Percentiles rank a stretch among this genome's conserved stretches.
phyloP scores from a whole-genome alignment of 176 grass and related monocot genomes.

The Coix lacrymajobi region DNA sequence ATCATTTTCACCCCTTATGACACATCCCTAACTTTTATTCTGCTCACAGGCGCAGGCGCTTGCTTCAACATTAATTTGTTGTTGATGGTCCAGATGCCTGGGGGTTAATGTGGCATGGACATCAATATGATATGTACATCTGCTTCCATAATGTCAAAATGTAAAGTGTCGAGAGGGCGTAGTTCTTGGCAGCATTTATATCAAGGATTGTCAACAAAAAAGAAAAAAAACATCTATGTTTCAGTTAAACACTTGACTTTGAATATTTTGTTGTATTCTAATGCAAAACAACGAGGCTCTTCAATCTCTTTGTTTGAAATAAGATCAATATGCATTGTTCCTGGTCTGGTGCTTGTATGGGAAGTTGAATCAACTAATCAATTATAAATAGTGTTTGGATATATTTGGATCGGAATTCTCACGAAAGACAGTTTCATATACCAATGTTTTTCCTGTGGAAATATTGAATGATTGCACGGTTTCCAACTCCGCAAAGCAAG shows the following conservation, averaged over 20 bases:
- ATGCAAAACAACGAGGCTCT: background rate
- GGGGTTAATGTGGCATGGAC: background rate
- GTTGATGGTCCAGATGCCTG: slow-evolving; percentile 1
- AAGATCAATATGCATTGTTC: background rate
- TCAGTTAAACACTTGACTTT: background rate
- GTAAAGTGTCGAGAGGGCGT: background rate
- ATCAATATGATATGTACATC: background rate
- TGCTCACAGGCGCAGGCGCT: background rate
- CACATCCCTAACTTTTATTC: background rate
- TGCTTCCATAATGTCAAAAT: background rate
- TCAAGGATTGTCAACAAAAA: background rate
- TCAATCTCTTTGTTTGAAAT: background rate
- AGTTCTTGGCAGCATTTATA: background rate
- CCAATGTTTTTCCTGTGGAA: background rate
- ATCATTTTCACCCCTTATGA: background rate
- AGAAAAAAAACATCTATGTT: background rate
- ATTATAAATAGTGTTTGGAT: background rate
- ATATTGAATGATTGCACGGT: background rate
- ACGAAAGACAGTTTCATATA: background rate
- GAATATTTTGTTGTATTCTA: background rate
- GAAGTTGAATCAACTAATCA: background rate
- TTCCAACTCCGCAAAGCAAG: background rate
- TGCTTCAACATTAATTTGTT: background rate
- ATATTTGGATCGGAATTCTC: background rate
- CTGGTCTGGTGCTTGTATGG: background rate